These are phyloP conservation scores for Exophiala sp. DNA, from an alignment of 2,329 filamentous ascomycete genomes.

Conservation along the genomic window DNA sequence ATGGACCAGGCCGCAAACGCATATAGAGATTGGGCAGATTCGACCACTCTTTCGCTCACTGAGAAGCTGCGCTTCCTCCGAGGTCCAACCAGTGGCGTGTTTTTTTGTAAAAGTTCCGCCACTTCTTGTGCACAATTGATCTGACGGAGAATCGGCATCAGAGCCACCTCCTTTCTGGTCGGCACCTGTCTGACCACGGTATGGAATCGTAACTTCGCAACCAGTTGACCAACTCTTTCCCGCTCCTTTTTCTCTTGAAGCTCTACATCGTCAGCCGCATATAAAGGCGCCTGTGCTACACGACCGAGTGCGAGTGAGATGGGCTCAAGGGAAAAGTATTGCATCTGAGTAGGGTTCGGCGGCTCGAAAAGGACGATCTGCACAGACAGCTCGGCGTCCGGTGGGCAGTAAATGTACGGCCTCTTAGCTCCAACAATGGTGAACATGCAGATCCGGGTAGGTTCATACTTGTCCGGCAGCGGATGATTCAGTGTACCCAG, in stretches of 20 bases:
- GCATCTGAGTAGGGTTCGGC: conserved; percentile 82
- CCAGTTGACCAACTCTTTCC: conserved; percentile 62
- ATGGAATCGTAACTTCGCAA: conserved; percentile 84
- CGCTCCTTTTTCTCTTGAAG: conserved; percentile 69
- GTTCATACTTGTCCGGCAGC: conserved; percentile 53
- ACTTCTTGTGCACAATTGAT: conserved; percentile 96
- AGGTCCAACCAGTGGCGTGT: conserved; percentile 77
- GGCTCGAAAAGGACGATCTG: conserved; percentile 88
- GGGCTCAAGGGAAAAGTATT: conserved; percentile 87
- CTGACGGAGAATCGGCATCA: conserved; percentile 81
- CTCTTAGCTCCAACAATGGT: conserved; percentile 49
- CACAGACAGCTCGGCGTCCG: conserved; percentile 64
- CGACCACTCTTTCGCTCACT: conserved; percentile 89
- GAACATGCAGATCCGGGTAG: conserved; percentile 65
- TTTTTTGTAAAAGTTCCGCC: conserved; percentile 79
- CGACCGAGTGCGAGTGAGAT: conserved; percentile 74
- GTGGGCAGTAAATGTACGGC: conserved; percentile 70
- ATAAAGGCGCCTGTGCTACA: not conserved
- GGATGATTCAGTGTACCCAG: conserved; percentile 73
- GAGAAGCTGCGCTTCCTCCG: conserved; percentile 80
- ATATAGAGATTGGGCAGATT: conserved; percentile 77
- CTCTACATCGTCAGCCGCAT: conserved; percentile 55
- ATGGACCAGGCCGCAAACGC: conserved; percentile 25
- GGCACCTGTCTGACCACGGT: conserved; percentile 73
- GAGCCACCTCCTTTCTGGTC: conserved; percentile 76